phyloP scores from a whole-genome alignment of 1,139 yeast genomes.

The Debaryomyces sp. region DNA sequence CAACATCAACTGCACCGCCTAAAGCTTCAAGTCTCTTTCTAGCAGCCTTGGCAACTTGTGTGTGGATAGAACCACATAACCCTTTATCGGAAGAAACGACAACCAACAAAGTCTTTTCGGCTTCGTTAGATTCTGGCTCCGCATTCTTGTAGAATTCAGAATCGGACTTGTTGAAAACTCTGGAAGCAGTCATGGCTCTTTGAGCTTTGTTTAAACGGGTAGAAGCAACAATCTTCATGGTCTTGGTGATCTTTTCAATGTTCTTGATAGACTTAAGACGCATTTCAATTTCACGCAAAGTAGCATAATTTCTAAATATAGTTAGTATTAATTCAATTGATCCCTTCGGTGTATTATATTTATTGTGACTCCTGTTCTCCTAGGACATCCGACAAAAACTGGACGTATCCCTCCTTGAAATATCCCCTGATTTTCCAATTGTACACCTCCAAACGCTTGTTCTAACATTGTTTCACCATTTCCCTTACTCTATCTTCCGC shows the following conservation, averaged over 20 bases:
- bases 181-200: constrained; percentile 88
- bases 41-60: constrained; percentile 89
- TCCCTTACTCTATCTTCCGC: neutral
- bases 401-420: neutral
- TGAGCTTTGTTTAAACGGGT: constrained; percentile 96
- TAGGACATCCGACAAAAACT: neutral
- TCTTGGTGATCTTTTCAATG: constrained; percentile 98
- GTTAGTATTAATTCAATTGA: constrained; percentile 10
- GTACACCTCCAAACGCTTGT: neutral
- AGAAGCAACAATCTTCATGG: constrained; percentile 99
- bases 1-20: constrained; percentile 74
- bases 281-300: constrained; percentile 97
- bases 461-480: neutral
- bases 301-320: constrained; percentile 81
- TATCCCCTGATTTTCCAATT: neutral
- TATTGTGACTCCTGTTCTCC: neutral
- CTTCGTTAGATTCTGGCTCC: constrained; percentile 64
- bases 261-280: constrained; percentile 98
- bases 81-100: constrained; percentile 98
- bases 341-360: neutral
- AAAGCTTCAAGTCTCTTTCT: constrained; percentile 63
- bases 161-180: constrained; percentile 83
- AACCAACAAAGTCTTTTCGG: constrained; percentile 69
- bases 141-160: constrained; percentile 78
- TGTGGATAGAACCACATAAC: constrained; percentile 96